A percentile compares a stretch with the other conserved stretches of the same genome.
Evolutionary conservation across 169 alveolate species (phyloP).

Genomic region (Babesia divergens): DNA sequence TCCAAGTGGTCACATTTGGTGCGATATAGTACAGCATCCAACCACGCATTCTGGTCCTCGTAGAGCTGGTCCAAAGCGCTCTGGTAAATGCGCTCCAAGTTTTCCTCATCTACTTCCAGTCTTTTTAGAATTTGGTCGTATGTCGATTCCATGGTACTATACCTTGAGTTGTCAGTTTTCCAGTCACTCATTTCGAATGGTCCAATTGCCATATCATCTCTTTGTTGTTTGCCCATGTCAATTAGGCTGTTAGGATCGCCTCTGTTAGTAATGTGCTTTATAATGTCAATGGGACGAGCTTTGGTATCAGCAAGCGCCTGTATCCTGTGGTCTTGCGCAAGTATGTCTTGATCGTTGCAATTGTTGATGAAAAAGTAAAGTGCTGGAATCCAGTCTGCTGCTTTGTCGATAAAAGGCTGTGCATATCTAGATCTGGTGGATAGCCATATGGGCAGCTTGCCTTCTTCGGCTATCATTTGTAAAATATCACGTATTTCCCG

Average conservation of each 20-base stretch:
- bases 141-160: not conserved
- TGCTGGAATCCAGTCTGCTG: conserved; percentile 47
- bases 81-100: not conserved
- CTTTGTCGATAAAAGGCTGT: conserved; percentile 19
- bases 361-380: conserved; percentile 15
- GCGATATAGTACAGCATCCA: conserved; percentile 7
- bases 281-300: conserved; percentile 6
- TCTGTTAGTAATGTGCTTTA: conserved; percentile 20
- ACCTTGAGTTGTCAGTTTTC: conserved; percentile 3
- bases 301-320: not conserved
- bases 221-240: conserved; percentile 13
- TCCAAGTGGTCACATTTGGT: conserved; percentile 28
- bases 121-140: conserved; percentile 10
- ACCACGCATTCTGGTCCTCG: not conserved
- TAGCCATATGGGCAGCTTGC: conserved; percentile 48
- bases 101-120: not conserved
- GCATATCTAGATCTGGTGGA: conserved; percentile 34
- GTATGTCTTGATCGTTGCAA: not conserved
- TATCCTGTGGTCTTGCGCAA: not conserved
- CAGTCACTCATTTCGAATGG: conserved; percentile 14
- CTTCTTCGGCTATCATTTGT: not conserved
- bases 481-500: not conserved
- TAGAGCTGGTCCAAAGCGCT: not conserved
- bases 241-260: conserved; percentile 33
- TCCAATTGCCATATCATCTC: conserved; percentile 2